These are phyloP conservation scores for Populus hybrid DNA, from an alignment of 441 rosid genomes.

Conservation along the genomic window DNA sequence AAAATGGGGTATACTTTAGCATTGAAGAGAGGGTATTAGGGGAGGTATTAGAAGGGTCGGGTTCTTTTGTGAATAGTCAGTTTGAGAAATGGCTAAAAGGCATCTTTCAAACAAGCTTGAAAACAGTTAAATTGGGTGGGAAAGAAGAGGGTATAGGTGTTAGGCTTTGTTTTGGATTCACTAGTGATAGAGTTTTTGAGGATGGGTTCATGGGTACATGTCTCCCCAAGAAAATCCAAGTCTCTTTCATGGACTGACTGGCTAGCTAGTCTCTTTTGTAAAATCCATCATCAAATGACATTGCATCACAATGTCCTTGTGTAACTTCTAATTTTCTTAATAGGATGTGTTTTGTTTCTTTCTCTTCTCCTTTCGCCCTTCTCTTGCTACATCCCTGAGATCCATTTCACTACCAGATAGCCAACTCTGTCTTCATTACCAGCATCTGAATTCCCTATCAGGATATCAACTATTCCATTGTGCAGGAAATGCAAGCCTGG, in stretches of 20 bases:
- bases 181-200: conserved; percentile 35
- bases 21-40: conserved; percentile 46
- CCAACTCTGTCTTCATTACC: neutral
- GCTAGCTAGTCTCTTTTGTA: conserved; percentile 24
- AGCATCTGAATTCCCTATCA: neutral
- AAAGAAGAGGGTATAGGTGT: conserved; percentile 53
- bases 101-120: conserved; percentile 55
- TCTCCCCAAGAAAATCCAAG: conserved; percentile 75
- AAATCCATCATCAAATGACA: conserved; percentile 42
- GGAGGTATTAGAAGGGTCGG: conserved; percentile 35
- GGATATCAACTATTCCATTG: neutral
- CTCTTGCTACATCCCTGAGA: neutral
- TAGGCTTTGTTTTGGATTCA: conserved; percentile 61
- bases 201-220: conserved; percentile 67
- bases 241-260: conserved; percentile 45
- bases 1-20: conserved; percentile 30
- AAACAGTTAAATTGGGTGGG: conserved; percentile 50
- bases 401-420: neutral
- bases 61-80: conserved; percentile 42
- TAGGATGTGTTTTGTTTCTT: conserved; percentile 23
- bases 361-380: neutral
- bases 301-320: conserved; percentile 19
- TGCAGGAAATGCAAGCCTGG: neutral
- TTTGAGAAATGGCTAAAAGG: conserved; percentile 74
- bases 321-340: conserved; percentile 27